phyloP scores from a whole-genome alignment of 768 basidiomycete genomes.

The Glaciozyma antarctica region DNA sequence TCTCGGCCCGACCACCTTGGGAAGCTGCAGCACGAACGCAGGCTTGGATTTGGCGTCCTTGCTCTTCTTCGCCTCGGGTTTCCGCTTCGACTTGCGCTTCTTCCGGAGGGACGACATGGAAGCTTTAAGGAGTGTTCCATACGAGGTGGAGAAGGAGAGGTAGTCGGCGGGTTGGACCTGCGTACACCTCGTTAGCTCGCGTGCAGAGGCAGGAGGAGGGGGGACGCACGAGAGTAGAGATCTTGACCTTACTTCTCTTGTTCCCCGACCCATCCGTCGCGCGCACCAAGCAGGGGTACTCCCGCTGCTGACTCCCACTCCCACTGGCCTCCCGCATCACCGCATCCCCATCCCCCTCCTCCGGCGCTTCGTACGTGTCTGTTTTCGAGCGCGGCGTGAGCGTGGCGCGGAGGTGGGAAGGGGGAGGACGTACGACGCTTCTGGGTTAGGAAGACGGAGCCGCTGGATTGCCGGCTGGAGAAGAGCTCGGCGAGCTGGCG shows the following conservation, averaged over 20 bases:
- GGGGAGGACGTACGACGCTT: slow-evolving; percentile 20
- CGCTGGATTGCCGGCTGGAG: slow-evolving; percentile 1
- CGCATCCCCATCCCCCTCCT: neutral
- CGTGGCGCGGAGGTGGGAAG: neutral
- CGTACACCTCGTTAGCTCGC: neutral
- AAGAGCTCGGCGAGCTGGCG: slow-evolving; percentile 15
- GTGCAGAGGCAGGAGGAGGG: neutral
- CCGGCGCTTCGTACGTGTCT: neutral
- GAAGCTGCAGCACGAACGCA: slow-evolving; percentile 8
- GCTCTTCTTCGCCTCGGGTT: slow-evolving; percentile 4
- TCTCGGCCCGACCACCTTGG: slow-evolving; percentile 25
- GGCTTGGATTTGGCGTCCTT: neutral
- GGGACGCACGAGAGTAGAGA: slow-evolving; percentile 23
- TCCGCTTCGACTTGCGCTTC: slow-evolving; percentile 18
- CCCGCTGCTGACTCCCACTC: neutral
- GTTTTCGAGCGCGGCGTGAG: neutral
- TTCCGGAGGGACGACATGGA: slow-evolving; percentile 13
- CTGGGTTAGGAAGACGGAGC: slow-evolving; percentile 27
- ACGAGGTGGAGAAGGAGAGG: slow-evolving; percentile 11
- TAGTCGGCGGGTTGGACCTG: slow-evolving; percentile 25
- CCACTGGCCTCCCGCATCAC: neutral
- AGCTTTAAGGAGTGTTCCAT: slow-evolving; percentile 14
- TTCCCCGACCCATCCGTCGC: slow-evolving; percentile 25
- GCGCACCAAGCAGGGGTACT: slow-evolving; percentile 17
- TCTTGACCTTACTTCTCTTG: slow-evolving; percentile 19